phyloP scores from a whole-genome alignment of 83 land plant genomes.

The Picea abies region DNA sequence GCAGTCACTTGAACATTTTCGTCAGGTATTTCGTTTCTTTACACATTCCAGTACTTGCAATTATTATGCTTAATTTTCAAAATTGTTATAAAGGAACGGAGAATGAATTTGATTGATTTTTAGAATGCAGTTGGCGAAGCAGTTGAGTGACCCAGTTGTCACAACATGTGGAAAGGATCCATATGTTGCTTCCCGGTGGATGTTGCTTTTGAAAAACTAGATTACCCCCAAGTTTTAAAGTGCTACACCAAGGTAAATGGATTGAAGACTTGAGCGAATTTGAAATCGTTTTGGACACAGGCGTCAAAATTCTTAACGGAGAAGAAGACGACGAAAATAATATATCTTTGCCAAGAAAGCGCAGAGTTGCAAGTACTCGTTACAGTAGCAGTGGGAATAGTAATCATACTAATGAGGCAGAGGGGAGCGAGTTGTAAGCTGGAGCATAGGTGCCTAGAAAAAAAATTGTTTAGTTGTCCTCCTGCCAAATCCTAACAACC shows the following conservation, averaged over 20 bases:
- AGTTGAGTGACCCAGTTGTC: constrained; percentile 2
- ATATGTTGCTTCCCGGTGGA: background rate
- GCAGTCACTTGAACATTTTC: background rate
- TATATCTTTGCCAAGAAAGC: too few species aligned
- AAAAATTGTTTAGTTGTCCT: too few species aligned
- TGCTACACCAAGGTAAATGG: constrained; percentile 7
- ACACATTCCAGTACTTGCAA: background rate
- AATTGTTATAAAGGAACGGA: background rate
- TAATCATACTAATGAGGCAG: constrained; percentile 19
- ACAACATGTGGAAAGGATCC: constrained; percentile 14
- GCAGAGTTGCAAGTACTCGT: too few species aligned
- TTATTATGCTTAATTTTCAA: background rate
- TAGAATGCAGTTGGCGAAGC: constrained; percentile 8
- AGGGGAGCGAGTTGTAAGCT: constrained; percentile 11
- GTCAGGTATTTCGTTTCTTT: background rate
- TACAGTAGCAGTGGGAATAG: background rate
- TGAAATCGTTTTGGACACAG: background rate
- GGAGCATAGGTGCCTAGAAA: too few species aligned
- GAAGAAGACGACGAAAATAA: background rate
- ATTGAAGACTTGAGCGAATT: background rate
- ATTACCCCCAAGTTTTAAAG: background rate
- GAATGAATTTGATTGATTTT: background rate
- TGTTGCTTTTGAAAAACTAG: background rate
- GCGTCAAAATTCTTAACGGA: background rate
- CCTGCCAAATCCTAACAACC: too few species aligned